Evolutionary conservation across 106 monocot genomes (phyloP), one percentile per base, ranked within the genome.

Genomic region (Allium sativum): DNA sequence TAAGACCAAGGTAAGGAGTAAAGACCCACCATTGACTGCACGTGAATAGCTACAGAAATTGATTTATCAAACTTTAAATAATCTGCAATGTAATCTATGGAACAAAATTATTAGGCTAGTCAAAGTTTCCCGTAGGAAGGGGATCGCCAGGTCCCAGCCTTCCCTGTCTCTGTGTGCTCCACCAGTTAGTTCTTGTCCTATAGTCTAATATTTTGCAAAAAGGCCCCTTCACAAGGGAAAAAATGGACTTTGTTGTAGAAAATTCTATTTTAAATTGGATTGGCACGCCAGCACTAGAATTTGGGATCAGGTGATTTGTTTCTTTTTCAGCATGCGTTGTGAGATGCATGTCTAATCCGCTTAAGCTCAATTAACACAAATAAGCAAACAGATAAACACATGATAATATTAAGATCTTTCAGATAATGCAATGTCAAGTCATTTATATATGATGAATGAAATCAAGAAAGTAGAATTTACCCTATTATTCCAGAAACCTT

Each of bases 401-500:
- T 59, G 21, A 42, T 31, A 42, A n/a, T 43, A 44, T 8, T 44
- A 43, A 60, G 17, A 58, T 40, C 2, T 58, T 12, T 12, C 0
- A 40, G 1, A 58, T 12, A 40, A 17, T 9, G 17, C 16, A 14
- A 60, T 7, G 5, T 5, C 31, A 58, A 41, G 17, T 13, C 14
- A 12, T 13, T 42, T 40, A 58, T 40, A 45, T 61, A 61, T 14
- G 22, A 63, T 48, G 22, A 21, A 20, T 48, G 48, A 7, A 22
- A 48, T 12, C 21, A 47, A 47, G 4, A 65, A 9, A 64, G 44
- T 16, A 40, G 52, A 5, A 18, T 61, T 70, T 68, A 95, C 95
- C 87, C 77, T 56, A 95, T 74, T 73, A 95, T 84, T 14, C 87
- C 74, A 45, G 86, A 84, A 66, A 95, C 74, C 61, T 95, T 90